These are phyloP conservation scores for Ophiostoma pallidulum DNA, from an alignment of 2,329 filamentous ascomycete species.

Conservation along the genomic window DNA sequence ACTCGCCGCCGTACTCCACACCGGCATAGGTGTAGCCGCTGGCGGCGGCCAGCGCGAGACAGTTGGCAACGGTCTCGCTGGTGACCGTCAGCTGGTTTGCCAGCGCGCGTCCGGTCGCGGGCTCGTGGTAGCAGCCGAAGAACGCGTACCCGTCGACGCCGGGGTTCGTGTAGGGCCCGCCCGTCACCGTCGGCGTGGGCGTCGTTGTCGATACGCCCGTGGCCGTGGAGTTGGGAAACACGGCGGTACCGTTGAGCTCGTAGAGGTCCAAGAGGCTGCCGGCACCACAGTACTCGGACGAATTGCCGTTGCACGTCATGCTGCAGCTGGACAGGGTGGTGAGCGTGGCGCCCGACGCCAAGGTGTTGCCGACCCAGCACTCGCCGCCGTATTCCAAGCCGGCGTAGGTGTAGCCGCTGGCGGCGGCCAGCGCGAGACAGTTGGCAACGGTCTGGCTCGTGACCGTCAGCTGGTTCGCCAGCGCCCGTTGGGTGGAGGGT, in stretches of 20 bases:
- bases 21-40: conserved; percentile 32
- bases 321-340: conserved; percentile 21
- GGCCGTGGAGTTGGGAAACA: not conserved
- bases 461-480: conserved; percentile 12
- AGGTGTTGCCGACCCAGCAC: conserved; percentile 13
- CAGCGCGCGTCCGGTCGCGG: conserved; percentile 16
- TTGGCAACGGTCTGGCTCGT: conserved; percentile 17
- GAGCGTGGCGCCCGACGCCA: conserved; percentile 11
- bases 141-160: conserved; percentile 22
- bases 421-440: not conserved
- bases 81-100: conserved; percentile 7
- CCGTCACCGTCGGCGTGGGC: no score
- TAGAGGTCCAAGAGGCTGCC: conserved; percentile 16
- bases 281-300: conserved; percentile 18
- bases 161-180: conserved; percentile 26
- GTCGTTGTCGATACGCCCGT: not conserved
- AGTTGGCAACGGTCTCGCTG: conserved; percentile 17
- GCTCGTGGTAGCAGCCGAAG: conserved; percentile 28
- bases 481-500: conserved; percentile 15
- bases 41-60: not conserved
- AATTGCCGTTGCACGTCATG: conserved; percentile 20
- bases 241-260: conserved; percentile 13
- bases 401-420: conserved; percentile 28
- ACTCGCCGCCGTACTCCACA: conserved; percentile 25
- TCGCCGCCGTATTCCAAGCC: conserved; percentile 29